These are phyloP conservation scores for Coprinopsis strossmayeri DNA, from an alignment of 768 basidiomycete genomes.

Conservation along the genomic window DNA sequence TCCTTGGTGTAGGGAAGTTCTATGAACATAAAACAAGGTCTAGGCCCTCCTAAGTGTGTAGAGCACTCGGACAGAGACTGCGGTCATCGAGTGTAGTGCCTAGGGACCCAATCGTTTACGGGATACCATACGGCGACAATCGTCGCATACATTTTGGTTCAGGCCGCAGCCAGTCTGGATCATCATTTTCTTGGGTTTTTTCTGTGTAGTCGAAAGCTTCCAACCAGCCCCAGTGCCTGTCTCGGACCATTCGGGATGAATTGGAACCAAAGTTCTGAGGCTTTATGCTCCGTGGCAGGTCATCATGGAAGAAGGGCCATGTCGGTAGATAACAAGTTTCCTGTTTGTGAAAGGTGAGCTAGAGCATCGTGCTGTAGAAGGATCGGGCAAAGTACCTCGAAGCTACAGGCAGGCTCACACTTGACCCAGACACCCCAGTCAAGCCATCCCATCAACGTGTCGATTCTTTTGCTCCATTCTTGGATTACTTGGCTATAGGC, in stretches of 20 bases:
- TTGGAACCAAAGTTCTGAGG: no score
- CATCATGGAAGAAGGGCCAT: constrained; percentile 29
- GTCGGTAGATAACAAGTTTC: constrained; percentile 39
- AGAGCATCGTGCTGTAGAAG: neutral
- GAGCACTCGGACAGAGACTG: no score
- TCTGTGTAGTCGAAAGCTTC: neutral
- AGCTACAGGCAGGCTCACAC: constrained; percentile 38
- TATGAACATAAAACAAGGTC: no score
- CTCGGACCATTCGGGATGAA: neutral
- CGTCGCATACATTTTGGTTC: constrained; percentile 8
- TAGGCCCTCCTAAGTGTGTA: no score
- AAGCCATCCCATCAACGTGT: constrained; percentile 40
- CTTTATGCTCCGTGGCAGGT: neutral
- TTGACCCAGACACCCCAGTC: constrained; percentile 48
- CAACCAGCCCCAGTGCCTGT: constrained; percentile 2
- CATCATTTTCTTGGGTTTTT: neutral
- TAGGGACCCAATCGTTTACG: no score
- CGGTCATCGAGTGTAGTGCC: neutral
- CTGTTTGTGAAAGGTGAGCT: constrained; percentile 16
- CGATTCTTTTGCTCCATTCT: constrained; percentile 40
- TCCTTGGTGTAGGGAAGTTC: no score
- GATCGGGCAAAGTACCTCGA: constrained; percentile 28
- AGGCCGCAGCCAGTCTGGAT: neutral
- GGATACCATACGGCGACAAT: neutral
- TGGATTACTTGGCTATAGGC: no score